These are phyloP conservation scores for Calonectria henricotiae DNA, from an alignment of 2,329 filamentous ascomycete species.

Conservation along the genomic window DNA sequence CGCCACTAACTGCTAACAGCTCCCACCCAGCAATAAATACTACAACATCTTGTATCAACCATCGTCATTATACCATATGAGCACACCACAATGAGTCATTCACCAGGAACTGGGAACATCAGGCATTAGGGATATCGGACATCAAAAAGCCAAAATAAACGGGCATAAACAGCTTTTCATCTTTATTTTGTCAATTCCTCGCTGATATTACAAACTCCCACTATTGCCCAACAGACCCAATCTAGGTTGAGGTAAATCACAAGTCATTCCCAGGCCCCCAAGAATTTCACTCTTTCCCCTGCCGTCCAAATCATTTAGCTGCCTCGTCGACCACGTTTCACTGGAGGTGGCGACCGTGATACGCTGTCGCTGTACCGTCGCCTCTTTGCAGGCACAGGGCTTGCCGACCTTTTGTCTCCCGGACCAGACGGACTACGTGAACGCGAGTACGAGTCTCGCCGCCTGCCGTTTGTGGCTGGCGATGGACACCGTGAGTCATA, in stretches of 20 bases:
- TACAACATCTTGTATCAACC: too few species aligned
- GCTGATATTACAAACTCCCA: constrained; percentile 46
- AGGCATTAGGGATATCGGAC: not conserved
- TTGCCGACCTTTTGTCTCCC: constrained; percentile 45
- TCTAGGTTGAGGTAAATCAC: constrained; percentile 41
- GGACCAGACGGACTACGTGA: constrained; percentile 48
- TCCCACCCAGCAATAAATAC: not conserved
- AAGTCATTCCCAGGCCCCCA: constrained; percentile 35
- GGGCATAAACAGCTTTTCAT: constrained; percentile 44
- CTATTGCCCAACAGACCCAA: constrained; percentile 37
- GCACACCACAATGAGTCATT: not conserved
- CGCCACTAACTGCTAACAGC: too few species aligned
- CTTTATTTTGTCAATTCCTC: constrained; percentile 40
- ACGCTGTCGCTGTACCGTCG: constrained; percentile 55
- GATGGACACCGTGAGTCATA: constrained; percentile 55
- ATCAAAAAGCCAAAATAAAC: constrained; percentile 30
- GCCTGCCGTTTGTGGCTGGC: constrained; percentile 46
- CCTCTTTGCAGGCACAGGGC: constrained; percentile 53
- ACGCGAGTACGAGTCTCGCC: constrained; percentile 49
- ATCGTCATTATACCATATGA: too few species aligned
- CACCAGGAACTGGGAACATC: not conserved
- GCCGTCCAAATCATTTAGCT: constrained; percentile 40
- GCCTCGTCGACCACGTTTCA: constrained; percentile 55
- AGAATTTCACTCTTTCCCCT: constrained; percentile 14
- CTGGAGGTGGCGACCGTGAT: constrained; percentile 55